Conservation (phyloP, 2,329 filamentous ascomycete species). For the Epichloe elymi region DNA sequence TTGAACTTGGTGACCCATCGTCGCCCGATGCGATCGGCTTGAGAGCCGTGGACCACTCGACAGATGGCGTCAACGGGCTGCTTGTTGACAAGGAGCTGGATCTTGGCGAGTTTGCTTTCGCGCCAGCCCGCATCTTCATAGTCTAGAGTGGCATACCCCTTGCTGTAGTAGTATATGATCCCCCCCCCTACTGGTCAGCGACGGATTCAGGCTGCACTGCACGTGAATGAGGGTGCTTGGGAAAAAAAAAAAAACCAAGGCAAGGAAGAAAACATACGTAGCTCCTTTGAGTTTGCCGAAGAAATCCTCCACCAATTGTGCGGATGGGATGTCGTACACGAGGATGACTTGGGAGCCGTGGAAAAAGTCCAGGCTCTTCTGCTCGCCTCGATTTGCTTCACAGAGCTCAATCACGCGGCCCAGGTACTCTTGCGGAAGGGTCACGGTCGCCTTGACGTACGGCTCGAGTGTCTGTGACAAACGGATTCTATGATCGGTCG, state of each 20-base stretch:
- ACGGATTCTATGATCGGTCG: constrained; percentile 33
- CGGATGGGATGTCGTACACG: constrained; percentile 78
- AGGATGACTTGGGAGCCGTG: constrained; percentile 85
- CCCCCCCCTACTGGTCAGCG: not conserved
- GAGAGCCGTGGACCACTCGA: constrained; percentile 73
- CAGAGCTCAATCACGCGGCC: constrained; percentile 92
- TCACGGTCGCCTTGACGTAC: constrained; percentile 64
- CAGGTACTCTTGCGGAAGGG: constrained; percentile 84
- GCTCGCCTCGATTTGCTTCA: constrained; percentile 75
- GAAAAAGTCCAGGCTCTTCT: constrained; percentile 83
- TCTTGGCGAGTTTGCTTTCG: constrained; percentile 66
- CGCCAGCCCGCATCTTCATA: constrained; percentile 93
- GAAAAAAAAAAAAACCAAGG: too few relatives aligned
- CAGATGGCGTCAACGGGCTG: constrained; percentile 85
- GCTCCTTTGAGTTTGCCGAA: constrained; percentile 92
- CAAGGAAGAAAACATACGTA: constrained; percentile 32
- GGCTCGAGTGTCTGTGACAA: constrained; percentile 37
- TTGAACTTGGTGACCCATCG: constrained; percentile 95
- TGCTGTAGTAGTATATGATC: constrained; percentile 26
- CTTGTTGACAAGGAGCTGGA: constrained; percentile 90
- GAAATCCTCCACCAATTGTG: constrained; percentile 88
- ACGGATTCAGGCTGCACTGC: not conserved
- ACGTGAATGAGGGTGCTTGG: too few relatives aligned
- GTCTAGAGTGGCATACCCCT: constrained; percentile 90
- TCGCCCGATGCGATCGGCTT: constrained; percentile 67